These are phyloP conservation scores for Calonectria montana DNA, from an alignment of 2,329 filamentous ascomycete species.

Conservation along the genomic window DNA sequence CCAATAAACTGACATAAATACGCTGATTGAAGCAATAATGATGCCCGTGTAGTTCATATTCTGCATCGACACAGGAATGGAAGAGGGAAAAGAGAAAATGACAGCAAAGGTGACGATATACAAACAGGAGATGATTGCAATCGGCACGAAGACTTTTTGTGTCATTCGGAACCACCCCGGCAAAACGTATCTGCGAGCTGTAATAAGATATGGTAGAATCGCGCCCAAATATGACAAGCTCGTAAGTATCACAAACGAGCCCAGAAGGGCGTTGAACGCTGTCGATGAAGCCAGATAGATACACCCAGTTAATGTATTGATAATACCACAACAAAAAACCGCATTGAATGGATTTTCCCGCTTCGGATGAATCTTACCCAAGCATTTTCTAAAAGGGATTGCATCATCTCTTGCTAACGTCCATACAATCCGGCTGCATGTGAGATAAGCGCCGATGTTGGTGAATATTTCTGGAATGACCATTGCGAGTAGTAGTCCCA, in stretches of 20 bases:
- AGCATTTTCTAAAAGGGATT: constrained; percentile 42
- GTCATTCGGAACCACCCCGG: constrained; percentile 70
- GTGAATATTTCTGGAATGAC: constrained; percentile 50
- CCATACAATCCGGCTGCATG: constrained; percentile 53
- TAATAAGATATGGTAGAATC: constrained; percentile 67
- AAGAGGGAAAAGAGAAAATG: constrained; percentile 70
- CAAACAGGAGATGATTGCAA: constrained; percentile 62
- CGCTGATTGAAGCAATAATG: neutral
- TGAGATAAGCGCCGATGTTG: constrained; percentile 50
- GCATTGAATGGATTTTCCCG: constrained; percentile 55
- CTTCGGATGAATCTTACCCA: constrained; percentile 43
- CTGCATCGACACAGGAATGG: constrained; percentile 54
- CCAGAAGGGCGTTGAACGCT: constrained; percentile 75
- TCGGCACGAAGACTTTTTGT: constrained; percentile 55
- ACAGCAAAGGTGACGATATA: constrained; percentile 72
- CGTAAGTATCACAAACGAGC: constrained; percentile 53
- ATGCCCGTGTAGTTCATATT: constrained; percentile 61
- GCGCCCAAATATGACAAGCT: constrained; percentile 66
- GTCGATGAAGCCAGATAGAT: constrained; percentile 75
- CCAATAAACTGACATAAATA: neutral
- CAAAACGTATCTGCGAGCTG: constrained; percentile 44
- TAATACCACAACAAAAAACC: constrained; percentile 57
- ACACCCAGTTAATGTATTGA: constrained; percentile 65
- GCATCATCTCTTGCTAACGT: constrained; percentile 53
- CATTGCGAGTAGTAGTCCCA: constrained; percentile 59